These are phyloP conservation scores for Epichloe gansuensis DNA, from an alignment of 2,329 filamentous ascomycete genomes.

Conservation along the genomic window DNA sequence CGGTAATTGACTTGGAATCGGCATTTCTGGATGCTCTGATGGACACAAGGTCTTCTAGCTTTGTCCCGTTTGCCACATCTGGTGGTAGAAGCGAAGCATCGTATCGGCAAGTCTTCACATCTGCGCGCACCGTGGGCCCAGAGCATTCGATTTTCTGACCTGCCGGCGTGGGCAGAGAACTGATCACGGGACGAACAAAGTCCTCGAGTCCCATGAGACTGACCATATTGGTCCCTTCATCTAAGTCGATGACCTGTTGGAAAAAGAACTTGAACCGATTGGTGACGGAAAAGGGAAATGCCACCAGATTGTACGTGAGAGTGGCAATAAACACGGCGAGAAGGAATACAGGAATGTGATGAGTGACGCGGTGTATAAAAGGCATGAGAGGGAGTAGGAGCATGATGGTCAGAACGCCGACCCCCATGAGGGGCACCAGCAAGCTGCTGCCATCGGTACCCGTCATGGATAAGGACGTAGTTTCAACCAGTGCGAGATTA, in stretches of 20 bases:
- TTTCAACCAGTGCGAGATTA: conserved; percentile 62
- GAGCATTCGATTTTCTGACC: conserved; percentile 47
- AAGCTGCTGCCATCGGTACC: conserved; percentile 68
- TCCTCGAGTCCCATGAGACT: conserved; percentile 54
- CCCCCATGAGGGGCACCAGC: conserved; percentile 56
- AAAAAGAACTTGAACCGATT: conserved; percentile 82
- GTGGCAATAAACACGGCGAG: conserved; percentile 61
- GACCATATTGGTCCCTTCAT: conserved; percentile 55
- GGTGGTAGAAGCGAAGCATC: conserved; percentile 48
- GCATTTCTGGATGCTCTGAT: conserved; percentile 30
- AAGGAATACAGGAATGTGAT: conserved; percentile 68
- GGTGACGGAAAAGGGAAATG: conserved; percentile 75
- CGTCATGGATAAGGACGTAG: conserved; percentile 64
- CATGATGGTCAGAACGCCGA: conserved; percentile 55
- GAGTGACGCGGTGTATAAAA: conserved; percentile 75
- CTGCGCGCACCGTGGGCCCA: conserved; percentile 22
- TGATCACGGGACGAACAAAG: conserved; percentile 55
- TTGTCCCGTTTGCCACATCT: conserved; percentile 39
- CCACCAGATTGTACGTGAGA: conserved; percentile 70
- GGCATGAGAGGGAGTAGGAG: conserved; percentile 66
- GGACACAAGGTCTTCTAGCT: conserved; percentile 45
- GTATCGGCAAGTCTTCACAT: conserved; percentile 56
- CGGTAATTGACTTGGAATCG: conserved; percentile 37
- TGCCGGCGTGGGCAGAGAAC: conserved; percentile 55
- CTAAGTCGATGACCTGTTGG: conserved; percentile 66